Evolutionary conservation across 129 eudicot genomes (phyloP), one percentile per base, ranked within the genome.

Genomic region (Tanacetum coccineum): DNA sequence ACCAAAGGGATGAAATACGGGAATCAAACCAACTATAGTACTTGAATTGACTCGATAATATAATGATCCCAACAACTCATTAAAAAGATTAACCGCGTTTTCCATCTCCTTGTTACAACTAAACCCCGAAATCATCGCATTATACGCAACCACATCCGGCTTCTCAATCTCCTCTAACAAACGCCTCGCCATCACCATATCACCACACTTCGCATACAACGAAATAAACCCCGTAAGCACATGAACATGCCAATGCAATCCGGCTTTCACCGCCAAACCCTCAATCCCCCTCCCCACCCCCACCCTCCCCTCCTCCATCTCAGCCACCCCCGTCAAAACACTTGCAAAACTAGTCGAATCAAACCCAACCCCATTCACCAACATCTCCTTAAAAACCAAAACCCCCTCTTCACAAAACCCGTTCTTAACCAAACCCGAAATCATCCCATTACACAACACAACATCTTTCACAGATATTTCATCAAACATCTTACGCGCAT

Each of bases 331-430:
- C n/a, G 90, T 77, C 64, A 94, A 83, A 55, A 81, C 87, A 20
- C 79, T 82, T n/a, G 96, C 77, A 73, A 94, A 85, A 28, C 88
- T 94, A 45, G 95, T 82, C n/a, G 90, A 82, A 81, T 94, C 95
- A 59, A 94, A 70, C 59, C 42, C 56, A 1, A 9, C 26, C 20
- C 77, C 78, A 53, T 77, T 79, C 67, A 17, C 55, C 66, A 84
- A 59, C 95, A 89, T 87, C 36, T 81, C 77, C 56, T 72, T 57
- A 66, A 94, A 87, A 11, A 89, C 72, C 62, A 46, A 19, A 36
- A 87, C n/a, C 5, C 83, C 72, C 45, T 87, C 90, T 3, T 72
- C 72, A 78, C 72, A 73, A 61, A 80, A 79, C 39, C 88, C 81
- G 6, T 84, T 84, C 72, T 75, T 83, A 76, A 83, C 90, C 62